Conservation (phyloP, 805 yeast species). For the Yarrowia phangngaensis region DNA sequence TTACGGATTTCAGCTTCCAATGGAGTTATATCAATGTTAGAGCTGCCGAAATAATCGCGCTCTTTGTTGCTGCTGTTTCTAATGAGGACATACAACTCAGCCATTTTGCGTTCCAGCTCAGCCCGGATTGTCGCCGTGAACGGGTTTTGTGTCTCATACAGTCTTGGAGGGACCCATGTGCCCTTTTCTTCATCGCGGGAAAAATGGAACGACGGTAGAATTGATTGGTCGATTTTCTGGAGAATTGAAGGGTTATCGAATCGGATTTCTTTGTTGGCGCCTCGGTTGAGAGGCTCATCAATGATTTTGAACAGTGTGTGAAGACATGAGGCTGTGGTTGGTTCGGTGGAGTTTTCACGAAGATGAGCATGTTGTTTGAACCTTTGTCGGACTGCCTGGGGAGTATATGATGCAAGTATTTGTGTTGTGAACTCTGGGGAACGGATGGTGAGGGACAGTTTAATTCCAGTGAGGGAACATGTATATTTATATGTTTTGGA, state of each 20-base stretch:
- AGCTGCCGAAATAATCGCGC: conserved; percentile 5
- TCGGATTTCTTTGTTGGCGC: conserved; percentile 54
- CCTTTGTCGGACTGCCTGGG: conserved; percentile 51
- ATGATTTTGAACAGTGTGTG: conserved; percentile 59
- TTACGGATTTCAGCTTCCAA: conserved; percentile 4
- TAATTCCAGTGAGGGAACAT: conserved; percentile 33
- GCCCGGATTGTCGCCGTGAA: conserved; percentile 28
- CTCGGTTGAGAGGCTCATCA: conserved; percentile 58
- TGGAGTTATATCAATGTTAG: conserved; percentile 14
- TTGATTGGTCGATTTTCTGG: conserved; percentile 53
- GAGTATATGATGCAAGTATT: conserved; percentile 49
- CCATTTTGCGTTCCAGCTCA: conserved; percentile 28
- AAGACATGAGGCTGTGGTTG: conserved; percentile 57
- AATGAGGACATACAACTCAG: conserved; percentile 27
- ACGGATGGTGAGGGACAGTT: conserved; percentile 30
- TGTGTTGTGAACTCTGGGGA: conserved; percentile 43
- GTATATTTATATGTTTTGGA: conserved; percentile 12
- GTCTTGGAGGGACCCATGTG: conserved; percentile 31
- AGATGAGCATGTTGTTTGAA: conserved; percentile 40
- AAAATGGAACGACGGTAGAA: conserved; percentile 42
- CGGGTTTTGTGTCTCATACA: conserved; percentile 29
- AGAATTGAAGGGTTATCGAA: conserved; percentile 51
- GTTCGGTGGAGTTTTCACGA: conserved; percentile 40
- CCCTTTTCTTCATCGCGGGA: conserved; percentile 27
- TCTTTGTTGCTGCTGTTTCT: conserved; percentile 5